These are phyloP conservation scores for Emergomyces africanus DNA, from an alignment of 2,329 filamentous ascomycete species.

Conservation along the genomic window DNA sequence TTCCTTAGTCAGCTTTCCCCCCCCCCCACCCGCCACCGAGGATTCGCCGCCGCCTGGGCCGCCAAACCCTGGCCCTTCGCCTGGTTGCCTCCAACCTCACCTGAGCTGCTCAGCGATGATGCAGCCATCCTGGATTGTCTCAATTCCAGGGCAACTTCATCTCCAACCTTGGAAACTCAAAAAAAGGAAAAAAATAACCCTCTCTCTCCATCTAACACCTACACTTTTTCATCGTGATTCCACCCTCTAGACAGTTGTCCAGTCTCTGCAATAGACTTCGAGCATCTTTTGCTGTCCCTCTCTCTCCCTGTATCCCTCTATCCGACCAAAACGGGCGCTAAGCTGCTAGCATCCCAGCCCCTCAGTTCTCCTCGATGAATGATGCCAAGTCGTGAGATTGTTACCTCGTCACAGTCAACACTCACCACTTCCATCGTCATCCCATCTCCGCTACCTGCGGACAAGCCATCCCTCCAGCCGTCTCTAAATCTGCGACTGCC, in stretches of 20 bases:
- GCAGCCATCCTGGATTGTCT: background rate
- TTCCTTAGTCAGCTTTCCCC: background rate
- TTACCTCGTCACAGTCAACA: slow-evolving; percentile 5
- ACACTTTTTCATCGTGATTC: background rate
- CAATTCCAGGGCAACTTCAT: background rate
- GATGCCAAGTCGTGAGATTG: slow-evolving; percentile 6
- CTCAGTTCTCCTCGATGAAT: slow-evolving; percentile 4
- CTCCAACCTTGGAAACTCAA: background rate
- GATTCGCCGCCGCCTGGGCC: background rate
- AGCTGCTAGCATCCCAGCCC: background rate
- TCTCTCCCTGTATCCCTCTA: background rate
- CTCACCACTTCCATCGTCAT: slow-evolving; percentile 4
- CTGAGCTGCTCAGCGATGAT: background rate
- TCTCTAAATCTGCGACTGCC: background rate
- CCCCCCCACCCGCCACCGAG: background rate
- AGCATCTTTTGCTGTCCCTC: background rate
- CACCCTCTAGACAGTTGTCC: background rate
- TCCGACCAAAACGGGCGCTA: background rate
- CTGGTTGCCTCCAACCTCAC: background rate
- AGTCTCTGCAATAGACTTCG: background rate
- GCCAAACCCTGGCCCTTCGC: background rate
- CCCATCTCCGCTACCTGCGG: background rate
- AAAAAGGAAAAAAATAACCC: background rate
- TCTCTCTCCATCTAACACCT: background rate
- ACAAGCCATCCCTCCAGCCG: background rate